phyloP scores from a whole-genome alignment of 1,139 yeast genomes.

The Lodderomyces jiufengensis region DNA sequence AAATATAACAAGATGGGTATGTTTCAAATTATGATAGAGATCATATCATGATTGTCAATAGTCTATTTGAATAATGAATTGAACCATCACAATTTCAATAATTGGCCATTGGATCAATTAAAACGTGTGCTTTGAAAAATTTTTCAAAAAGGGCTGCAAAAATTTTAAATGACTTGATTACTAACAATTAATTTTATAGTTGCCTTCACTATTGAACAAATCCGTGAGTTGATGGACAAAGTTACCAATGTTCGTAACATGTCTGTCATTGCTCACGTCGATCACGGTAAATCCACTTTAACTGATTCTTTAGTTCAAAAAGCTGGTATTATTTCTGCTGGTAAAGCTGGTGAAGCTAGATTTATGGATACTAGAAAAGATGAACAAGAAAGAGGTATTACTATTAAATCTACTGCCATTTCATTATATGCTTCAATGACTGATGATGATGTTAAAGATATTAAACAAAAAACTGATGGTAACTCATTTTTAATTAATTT shows the following conservation, averaged over 20 bases:
- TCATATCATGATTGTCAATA: no score
- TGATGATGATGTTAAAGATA: conserved; percentile 92
- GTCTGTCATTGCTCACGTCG: conserved; percentile 99
- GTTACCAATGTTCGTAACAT: conserved; percentile 99
- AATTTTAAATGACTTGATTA: not conserved
- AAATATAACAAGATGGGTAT: conserved; percentile 37
- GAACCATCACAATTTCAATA: no score
- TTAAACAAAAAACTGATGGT: conserved; percentile 92
- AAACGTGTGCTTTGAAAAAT: not conserved
- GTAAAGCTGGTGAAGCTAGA: conserved; percentile 99
- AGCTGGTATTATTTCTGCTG: conserved; percentile 99
- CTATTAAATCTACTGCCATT: conserved; percentile 98
- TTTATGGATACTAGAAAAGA: conserved; percentile 99
- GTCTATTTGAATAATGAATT: no score
- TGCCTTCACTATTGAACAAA: conserved; percentile 84
- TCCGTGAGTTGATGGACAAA: conserved; percentile 99
- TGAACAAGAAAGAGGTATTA: conserved; percentile 99
- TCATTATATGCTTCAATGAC: conserved; percentile 88
- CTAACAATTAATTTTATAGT: conserved; percentile 31
- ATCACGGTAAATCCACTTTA: conserved; percentile 99
- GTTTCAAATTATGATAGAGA: no score
- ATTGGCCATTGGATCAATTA: no score
- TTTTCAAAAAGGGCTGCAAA: not conserved
- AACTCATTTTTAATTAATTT: conserved; percentile 94
- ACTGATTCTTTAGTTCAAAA: conserved; percentile 98